phyloP scores from a whole-genome alignment of 305 asterid species.

The Fraxinus paxiana region DNA sequence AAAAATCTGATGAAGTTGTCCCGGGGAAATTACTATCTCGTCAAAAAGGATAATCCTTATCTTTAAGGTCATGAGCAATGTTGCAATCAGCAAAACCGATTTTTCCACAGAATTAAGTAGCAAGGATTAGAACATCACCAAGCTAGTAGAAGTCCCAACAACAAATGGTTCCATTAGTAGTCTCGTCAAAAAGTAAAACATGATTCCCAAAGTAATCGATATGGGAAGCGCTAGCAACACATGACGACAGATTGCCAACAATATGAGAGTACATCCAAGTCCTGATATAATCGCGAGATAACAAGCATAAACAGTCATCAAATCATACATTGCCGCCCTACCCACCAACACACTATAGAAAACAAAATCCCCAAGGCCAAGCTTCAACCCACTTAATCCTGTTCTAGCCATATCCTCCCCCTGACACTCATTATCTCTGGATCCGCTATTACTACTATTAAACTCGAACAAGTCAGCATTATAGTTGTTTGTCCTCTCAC shows the following conservation, averaged over 20 bases:
- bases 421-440: constrained; percentile 25
- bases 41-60: constrained; percentile 16
- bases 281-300: constrained; percentile 92
- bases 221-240: constrained; percentile 94
- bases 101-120: background rate
- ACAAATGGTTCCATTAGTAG: constrained; percentile 89
- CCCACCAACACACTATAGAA: constrained; percentile 92
- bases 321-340: constrained; percentile 94
- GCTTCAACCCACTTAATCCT: constrained; percentile 64
- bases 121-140: constrained; percentile 71
- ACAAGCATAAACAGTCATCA: constrained; percentile 96
- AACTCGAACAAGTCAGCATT: constrained; percentile 10
- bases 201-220: constrained; percentile 71
- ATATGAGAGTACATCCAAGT: constrained; percentile 81
- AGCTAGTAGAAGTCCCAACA: constrained; percentile 75
- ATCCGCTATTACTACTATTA: constrained; percentile 21
- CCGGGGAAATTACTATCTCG: background rate
- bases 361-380: constrained; percentile 89
- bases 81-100: constrained; percentile 21
- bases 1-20: constrained; percentile 11
- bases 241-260: constrained; percentile 72
- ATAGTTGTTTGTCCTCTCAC: background rate
- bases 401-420: constrained; percentile 37
- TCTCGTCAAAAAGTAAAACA: constrained; percentile 88
- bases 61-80: background rate